These are phyloP conservation scores for Coprinopsis marcescibilis DNA, from an alignment of 768 basidiomycete species.

Conservation along the genomic window DNA sequence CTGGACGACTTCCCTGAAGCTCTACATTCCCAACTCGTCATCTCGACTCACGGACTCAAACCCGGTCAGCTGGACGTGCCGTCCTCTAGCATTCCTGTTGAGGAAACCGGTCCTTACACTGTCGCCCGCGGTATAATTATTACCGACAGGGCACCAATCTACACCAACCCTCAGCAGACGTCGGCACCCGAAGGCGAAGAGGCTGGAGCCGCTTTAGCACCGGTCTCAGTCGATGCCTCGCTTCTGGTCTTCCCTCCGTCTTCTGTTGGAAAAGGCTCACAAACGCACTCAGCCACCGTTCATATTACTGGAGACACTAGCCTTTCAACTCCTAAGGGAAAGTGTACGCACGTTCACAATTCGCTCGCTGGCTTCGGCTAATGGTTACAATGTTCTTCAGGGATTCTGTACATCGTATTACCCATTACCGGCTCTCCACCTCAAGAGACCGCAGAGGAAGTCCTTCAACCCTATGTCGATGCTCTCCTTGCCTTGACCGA, in stretches of 20 bases:
- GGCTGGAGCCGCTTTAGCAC: slow-evolving; percentile 14
- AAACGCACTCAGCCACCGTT: slow-evolving; percentile 48
- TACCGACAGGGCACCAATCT: slow-evolving; percentile 28
- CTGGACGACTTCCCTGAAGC: slow-evolving; percentile 59
- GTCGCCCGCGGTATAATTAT: slow-evolving; percentile 35
- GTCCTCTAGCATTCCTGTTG: too few species aligned
- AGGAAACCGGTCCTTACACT: too few species aligned
- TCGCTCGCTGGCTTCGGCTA: background rate
- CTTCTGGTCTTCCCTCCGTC: slow-evolving; percentile 73
- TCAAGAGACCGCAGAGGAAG: slow-evolving; percentile 29
- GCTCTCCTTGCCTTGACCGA: slow-evolving; percentile 33
- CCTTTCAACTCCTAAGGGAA: slow-evolving; percentile 66
- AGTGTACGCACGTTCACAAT: slow-evolving; percentile 44
- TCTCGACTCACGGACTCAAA: slow-evolving; percentile 37
- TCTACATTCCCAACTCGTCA: slow-evolving; percentile 48
- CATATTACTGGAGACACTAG: slow-evolving; percentile 70
- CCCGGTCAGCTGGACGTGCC: slow-evolving; percentile 24
- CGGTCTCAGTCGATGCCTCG: slow-evolving; percentile 48
- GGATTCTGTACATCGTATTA: slow-evolving; percentile 54
- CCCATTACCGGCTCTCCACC: slow-evolving; percentile 29
- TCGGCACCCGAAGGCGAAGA: slow-evolving; percentile 6
- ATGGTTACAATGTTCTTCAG: slow-evolving; percentile 29
- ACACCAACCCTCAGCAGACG: background rate
- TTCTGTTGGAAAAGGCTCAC: slow-evolving; percentile 44
- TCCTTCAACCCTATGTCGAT: slow-evolving; percentile 54